Percentiles rank a stretch among this genome's conserved stretches.
These are phyloP conservation scores for Fomitopsis schrenkii DNA, from an alignment of 1,284 basidiomycete genomes.

Conservation along the genomic window DNA sequence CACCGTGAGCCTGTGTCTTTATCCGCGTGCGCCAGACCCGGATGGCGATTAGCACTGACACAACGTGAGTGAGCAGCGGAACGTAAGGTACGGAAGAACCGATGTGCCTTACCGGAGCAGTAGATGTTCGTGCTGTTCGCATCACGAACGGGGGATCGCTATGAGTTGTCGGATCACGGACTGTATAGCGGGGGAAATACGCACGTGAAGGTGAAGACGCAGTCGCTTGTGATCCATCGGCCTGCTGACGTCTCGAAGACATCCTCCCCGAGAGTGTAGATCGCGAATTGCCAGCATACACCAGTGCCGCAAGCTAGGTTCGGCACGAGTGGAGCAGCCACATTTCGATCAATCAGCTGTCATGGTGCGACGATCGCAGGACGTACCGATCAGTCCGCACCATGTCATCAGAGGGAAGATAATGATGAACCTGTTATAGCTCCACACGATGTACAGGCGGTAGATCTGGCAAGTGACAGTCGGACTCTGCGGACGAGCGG, in stretches of 20 bases:
- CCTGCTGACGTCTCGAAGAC: constrained; percentile 6
- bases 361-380: not conserved
- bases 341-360: not conserved
- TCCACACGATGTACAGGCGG: constrained; percentile 5
- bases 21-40: constrained; percentile 5
- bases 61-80: not conserved
- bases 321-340: too few relatives aligned
- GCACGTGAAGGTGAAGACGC: constrained; percentile 6
- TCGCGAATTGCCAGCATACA: constrained; percentile 5
- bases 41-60: constrained; percentile 1
- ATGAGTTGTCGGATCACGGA: not conserved
- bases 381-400: constrained; percentile 5
- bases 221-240: constrained; percentile 7
- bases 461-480: not conserved
- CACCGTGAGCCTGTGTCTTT: not conserved
- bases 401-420: constrained; percentile 5
- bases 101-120: not conserved
- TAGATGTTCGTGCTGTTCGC: constrained; percentile 4
- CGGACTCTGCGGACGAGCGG: not conserved
- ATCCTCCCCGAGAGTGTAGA: constrained; percentile 4
- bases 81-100: not conserved
- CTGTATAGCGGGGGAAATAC: not conserved
- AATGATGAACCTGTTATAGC: constrained; percentile 4
- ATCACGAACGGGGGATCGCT: not conserved
- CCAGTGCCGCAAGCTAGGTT: constrained; percentile 5